These are phyloP conservation scores for Pyrenophora graminea DNA, from an alignment of 2,329 filamentous ascomycete species.

Conservation along the genomic window DNA sequence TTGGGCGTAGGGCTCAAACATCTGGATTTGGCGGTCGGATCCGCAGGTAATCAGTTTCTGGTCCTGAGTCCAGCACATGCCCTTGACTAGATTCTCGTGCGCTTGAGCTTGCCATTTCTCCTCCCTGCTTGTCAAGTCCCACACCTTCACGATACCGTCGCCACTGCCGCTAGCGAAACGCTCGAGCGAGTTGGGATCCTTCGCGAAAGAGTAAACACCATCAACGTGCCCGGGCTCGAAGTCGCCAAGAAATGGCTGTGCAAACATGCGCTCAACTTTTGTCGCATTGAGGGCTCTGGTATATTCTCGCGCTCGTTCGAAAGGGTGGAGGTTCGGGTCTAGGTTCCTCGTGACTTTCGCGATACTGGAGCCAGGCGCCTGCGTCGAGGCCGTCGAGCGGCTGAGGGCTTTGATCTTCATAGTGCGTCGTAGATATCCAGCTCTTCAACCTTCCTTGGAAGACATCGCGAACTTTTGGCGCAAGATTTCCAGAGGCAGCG, in stretches of 20 bases:
- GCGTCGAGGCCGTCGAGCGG: conserved; percentile 66
- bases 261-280: conserved; percentile 92
- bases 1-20: conserved; percentile 87
- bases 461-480: conserved; percentile 25
- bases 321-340: conserved; percentile 85
- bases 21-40: conserved; percentile 82
- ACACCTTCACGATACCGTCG: conserved; percentile 92
- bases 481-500: conserved; percentile 20
- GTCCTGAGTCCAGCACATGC: conserved; percentile 84
- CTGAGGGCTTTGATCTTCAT: conserved; percentile 63
- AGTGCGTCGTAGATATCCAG: conserved; percentile 23
- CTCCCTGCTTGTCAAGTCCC: conserved; percentile 75
- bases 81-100: conserved; percentile 93
- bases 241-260: conserved; percentile 80
- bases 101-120: conserved; percentile 79
- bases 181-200: conserved; percentile 54
- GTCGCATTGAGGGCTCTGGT: conserved; percentile 79
- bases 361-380: conserved; percentile 69
- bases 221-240: conserved; percentile 91
- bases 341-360: conserved; percentile 70
- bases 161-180: conserved; percentile 53
- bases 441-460: conserved; percentile 5
- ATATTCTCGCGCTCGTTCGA: conserved; percentile 87
- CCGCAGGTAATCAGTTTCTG: conserved; percentile 85
- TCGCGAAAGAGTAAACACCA: conserved; percentile 62